A percentile compares a stretch with the other conserved stretches of the same genome.
phyloP scores from a whole-genome alignment of 2,329 filamentous ascomycete species.

The Venturia aucupariae region DNA sequence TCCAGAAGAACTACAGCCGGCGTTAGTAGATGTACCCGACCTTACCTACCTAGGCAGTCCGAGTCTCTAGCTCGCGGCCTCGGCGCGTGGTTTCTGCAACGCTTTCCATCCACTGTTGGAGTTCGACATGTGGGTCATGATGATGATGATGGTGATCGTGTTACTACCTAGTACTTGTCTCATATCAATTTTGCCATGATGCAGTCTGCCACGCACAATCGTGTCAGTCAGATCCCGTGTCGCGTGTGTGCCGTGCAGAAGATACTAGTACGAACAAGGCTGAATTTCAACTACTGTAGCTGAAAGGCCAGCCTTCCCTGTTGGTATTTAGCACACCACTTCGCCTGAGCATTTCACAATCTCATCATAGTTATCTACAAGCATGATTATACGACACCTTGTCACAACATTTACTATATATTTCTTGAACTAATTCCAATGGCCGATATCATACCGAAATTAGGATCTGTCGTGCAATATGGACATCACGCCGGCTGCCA shows the following conservation, averaged over 20 bases:
- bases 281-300: background rate
- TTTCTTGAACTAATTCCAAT: background rate
- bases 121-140: background rate
- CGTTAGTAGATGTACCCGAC: too few relatives aligned
- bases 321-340: background rate
- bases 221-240: too few relatives aligned
- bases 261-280: background rate
- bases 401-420: too few relatives aligned
- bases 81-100: background rate
- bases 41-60: too few relatives aligned
- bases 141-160: too few relatives aligned
- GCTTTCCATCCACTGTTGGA: too few relatives aligned
- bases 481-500: background rate
- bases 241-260: too few relatives aligned
- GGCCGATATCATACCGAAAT: background rate
- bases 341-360: background rate
- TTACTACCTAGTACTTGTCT: too few relatives aligned
- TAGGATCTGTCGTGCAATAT: background rate
- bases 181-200: background rate
- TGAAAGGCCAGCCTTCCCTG: background rate
- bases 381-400: background rate
- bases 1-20: too few relatives aligned
- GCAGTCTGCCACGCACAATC: background rate
- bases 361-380: too few relatives aligned
- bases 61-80: too few relatives aligned